Conservation (phyloP, 2,329 filamentous ascomycete species). For the Aspergillus tamarii region DNA sequence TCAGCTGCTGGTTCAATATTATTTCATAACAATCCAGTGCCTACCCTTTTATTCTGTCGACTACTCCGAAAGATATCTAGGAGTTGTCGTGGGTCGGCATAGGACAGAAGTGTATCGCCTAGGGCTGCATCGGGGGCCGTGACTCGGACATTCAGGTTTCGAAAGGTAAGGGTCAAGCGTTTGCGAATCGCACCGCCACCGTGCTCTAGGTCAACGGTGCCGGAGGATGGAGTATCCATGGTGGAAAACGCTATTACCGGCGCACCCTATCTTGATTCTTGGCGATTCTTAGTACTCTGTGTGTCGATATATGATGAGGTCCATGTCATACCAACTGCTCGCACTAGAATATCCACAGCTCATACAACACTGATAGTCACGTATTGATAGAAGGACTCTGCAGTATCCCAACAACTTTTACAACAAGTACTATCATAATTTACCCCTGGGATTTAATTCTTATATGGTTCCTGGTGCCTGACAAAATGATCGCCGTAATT, state of each 20-base stretch:
- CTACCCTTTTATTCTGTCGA: constrained; percentile 33
- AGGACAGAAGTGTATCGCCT: constrained; percentile 38
- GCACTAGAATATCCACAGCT: background rate
- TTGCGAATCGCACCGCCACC: constrained; percentile 29
- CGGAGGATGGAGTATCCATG: constrained; percentile 35
- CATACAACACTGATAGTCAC: background rate
- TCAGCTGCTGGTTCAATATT: background rate
- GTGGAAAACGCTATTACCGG: background rate
- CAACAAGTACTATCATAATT: background rate
- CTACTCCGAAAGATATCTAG: constrained; percentile 23
- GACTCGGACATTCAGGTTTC: constrained; percentile 38
- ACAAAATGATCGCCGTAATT: background rate
- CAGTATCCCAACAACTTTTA: background rate
- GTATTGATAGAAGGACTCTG: background rate
- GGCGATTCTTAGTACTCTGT: background rate
- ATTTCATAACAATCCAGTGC: background rate
- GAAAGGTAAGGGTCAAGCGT: constrained; percentile 40
- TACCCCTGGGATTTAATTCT: background rate
- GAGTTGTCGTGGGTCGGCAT: constrained; percentile 36
- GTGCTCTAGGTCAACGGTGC: constrained; percentile 31
- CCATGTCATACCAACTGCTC: background rate
- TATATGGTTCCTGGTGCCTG: constrained; percentile 3
- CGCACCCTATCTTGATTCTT: background rate
- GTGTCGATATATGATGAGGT: background rate
- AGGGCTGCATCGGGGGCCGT: constrained; percentile 41